Conservation (phyloP, 441 rosid species). For the Breynia disticha region DNA sequence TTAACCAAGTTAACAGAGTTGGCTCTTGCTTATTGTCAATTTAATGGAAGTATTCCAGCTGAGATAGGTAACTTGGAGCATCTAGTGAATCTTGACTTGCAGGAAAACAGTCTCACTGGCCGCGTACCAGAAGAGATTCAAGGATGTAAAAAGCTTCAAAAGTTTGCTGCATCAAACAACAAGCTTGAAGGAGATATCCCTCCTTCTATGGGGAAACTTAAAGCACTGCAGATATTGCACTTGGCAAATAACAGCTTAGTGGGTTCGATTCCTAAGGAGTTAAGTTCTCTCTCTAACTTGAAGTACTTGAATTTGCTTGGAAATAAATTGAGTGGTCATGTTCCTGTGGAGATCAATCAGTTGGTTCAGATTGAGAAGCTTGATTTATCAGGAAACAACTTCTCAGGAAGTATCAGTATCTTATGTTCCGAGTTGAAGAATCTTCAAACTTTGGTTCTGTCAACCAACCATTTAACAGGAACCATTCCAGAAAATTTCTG, state of each 20-base stretch:
- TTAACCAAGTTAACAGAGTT: conserved; percentile 52
- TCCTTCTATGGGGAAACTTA: conserved; percentile 42
- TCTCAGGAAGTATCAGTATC: conserved; percentile 48
- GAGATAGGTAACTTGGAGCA: conserved; percentile 59
- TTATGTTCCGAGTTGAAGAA: conserved; percentile 33
- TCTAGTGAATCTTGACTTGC: conserved; percentile 39
- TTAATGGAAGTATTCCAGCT: conserved; percentile 67
- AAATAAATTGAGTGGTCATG: conserved; percentile 46
- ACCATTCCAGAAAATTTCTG: conserved; percentile 51
- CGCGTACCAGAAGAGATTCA: conserved; percentile 48
- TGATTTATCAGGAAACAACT: conserved; percentile 59
- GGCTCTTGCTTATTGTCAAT: conserved; percentile 55
- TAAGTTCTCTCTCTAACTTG: conserved; percentile 48
- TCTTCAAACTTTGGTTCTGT: conserved; percentile 40
- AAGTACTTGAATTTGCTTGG: conserved; percentile 48
- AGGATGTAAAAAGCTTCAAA: conserved; percentile 38
- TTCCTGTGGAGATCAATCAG: conserved; percentile 48
- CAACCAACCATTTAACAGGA: conserved; percentile 47
- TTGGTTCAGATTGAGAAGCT: conserved; percentile 46
- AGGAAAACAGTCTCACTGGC: conserved; percentile 53
- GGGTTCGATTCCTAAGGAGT: conserved; percentile 49
- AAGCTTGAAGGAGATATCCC: conserved; percentile 61
- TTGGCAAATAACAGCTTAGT: conserved; percentile 69
- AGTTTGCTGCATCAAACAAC: conserved; percentile 53
- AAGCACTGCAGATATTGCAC: conserved; percentile 45